A percentile compares a stretch with the other conserved stretches of the same genome.
Conservation (phyloP, 208 protist species). For the Acanthamoeba royreba region DNA sequence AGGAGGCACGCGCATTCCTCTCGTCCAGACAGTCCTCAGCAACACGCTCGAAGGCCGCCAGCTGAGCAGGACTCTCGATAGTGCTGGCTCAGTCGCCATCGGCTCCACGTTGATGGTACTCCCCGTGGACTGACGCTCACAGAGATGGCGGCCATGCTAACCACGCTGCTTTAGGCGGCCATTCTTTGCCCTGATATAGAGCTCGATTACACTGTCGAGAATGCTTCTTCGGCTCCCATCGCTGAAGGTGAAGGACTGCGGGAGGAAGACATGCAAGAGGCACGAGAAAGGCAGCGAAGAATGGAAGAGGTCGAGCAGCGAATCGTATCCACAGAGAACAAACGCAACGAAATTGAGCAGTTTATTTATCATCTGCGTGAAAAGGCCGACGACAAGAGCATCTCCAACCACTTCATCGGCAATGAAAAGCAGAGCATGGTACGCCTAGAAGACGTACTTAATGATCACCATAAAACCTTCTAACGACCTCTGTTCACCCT, state of each 20-base stretch:
- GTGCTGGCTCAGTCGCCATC: constrained; percentile 19
- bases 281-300: neutral
- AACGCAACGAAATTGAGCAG: constrained; percentile 2
- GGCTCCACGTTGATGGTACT: constrained; percentile 16
- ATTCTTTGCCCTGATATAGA: constrained; percentile 7
- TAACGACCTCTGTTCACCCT: neutral
- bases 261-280: neutral
- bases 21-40: neutral
- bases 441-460: neutral
- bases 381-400: neutral
- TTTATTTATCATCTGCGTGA: neutral
- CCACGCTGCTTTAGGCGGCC: neutral
- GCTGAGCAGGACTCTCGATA: neutral
- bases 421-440: neutral
- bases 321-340: constrained; percentile 5
- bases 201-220: constrained; percentile 2
- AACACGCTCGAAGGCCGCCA: neutral
- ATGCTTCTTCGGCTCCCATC: neutral
- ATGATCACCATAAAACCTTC: neutral
- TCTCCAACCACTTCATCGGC: neutral
- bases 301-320: neutral
- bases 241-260: neutral
- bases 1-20: neutral
- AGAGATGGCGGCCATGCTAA: neutral
- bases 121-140: neutral